A percentile compares a stretch with the other conserved stretches of the same genome.
phyloP scores from a whole-genome alignment of 371 early-diverging fungal species.

The Zychaea mexicana region DNA sequence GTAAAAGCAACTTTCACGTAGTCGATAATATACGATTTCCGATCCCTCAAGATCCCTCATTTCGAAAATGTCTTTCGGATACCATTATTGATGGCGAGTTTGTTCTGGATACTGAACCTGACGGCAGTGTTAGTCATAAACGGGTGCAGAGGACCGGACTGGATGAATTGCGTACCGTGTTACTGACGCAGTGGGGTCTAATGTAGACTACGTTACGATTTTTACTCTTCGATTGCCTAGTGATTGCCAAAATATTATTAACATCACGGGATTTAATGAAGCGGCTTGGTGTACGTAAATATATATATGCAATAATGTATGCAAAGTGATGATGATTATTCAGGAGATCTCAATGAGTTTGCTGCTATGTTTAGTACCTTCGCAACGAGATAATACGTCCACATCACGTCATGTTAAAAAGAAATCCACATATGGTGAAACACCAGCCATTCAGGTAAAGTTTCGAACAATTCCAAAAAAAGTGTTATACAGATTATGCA shows the following conservation, averaged over 20 bases:
- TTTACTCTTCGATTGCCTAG: constrained; percentile 81
- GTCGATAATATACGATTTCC: constrained; percentile 74
- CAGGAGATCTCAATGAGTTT: too few species aligned
- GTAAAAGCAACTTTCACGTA: constrained; percentile 81
- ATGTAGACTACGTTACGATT: constrained; percentile 34
- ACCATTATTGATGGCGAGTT: constrained; percentile 94
- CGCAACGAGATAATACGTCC: constrained; percentile 69
- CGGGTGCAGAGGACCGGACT: too few species aligned
- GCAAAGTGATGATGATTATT: too few species aligned
- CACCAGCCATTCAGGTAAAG: constrained; percentile 69
- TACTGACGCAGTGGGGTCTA: too few species aligned
- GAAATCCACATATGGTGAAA: constrained; percentile 37
- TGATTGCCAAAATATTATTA: constrained; percentile 52
- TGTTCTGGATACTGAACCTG: constrained; percentile 71
- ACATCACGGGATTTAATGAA: constrained; percentile 59
- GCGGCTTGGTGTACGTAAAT: constrained; percentile 71
- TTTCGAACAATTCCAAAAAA: not conserved
- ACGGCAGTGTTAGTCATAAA: constrained; percentile 64
- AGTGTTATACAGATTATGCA: not conserved
- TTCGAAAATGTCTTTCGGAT: constrained; percentile 59
- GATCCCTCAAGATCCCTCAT: constrained; percentile 45
- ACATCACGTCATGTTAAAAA: constrained; percentile 56
- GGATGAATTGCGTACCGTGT: too few species aligned
- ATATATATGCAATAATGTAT: not conserved
- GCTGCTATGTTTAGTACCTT: constrained; percentile 53